Conservation (phyloP, 2,329 filamentous ascomycete species). For the Ophiostoma sp. region DNA sequence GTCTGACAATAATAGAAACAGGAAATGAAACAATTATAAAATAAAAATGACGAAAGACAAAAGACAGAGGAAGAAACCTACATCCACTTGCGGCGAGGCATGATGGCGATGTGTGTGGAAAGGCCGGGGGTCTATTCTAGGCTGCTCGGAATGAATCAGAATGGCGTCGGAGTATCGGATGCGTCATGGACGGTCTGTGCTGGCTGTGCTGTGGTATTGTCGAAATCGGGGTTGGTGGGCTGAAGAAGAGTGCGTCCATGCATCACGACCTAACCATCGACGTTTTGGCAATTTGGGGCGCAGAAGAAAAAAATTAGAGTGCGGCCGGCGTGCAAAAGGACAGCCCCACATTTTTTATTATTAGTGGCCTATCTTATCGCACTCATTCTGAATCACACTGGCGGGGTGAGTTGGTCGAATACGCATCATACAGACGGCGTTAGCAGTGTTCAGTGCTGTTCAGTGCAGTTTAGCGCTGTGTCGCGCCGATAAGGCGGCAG, state of each 20-base stretch:
- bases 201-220: not conserved
- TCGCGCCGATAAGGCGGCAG: slow-evolving; percentile 4
- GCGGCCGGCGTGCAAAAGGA: not conserved
- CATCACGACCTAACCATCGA: slow-evolving; percentile 12
- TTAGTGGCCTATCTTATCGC: slow-evolving; percentile 23
- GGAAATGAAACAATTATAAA: too few species aligned
- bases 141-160: not conserved
- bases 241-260: not conserved
- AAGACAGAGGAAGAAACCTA: slow-evolving; percentile 29
- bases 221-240: not conserved
- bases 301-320: slow-evolving; percentile 14
- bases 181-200: not conserved
- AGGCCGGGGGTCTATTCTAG: not conserved
- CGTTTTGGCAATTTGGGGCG: not conserved
- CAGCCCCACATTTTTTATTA: slow-evolving; percentile 17
- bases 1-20: not conserved
- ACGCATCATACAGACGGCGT: not conserved
- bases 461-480: not conserved
- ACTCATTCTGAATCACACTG: slow-evolving; percentile 20
- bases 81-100: slow-evolving; percentile 32
- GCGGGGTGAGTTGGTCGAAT: slow-evolving; percentile 1
- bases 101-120: slow-evolving; percentile 15
- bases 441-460: too few species aligned
- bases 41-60: too few species aligned
- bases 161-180: not conserved